Evolutionary conservation across 495 filamentous ascomycete genomes (phyloP), one percentile per base, ranked within the genome.

Genomic region (Trypethelium eluteriae): DNA sequence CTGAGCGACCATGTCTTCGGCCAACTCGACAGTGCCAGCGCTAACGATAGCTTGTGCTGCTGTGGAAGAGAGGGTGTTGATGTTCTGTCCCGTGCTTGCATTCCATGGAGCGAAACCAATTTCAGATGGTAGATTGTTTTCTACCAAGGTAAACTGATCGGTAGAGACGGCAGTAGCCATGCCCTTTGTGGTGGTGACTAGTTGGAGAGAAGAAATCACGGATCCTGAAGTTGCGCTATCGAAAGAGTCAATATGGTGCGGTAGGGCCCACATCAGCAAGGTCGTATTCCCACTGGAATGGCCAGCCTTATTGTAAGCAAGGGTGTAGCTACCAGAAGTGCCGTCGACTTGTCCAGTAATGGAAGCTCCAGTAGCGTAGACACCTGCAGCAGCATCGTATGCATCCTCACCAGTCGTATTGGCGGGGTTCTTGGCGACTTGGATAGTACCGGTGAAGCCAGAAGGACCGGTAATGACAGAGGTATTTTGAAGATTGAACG

Each of bases 161-260:
- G 85, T 88, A 35, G 87, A 70, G 1, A 98, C 85, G 2, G 88
- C 89, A 9, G 81, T 85, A 32, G 88, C 88, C 44, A 86, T 77
- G 7, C 94, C 94, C 75, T 97, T 98, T 3, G 91, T 96, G 0
- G 91, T 92, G 6, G 90, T 95, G 49, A 88, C 83, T 12, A 98
- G 77, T 62, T 83, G 81, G 14, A 93, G 73, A 9, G 76, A 74
- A 34, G 88, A 86, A 64, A 82, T 72, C n/a, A 77, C 81, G 3
- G 74, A 77, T 11, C 74, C 41, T 3, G 49, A 67, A 2, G 90
- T 94, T 4, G 61, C 74, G 3, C 67, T 64, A 69, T 89, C 85
- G 67, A 97, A 94, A 2, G 90, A 89, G 56, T 84, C 77, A 14
- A 89, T 71, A 67, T 97, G 94, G 76, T 98, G 94, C 34, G 93